Evolutionary conservation across 371 early-diverging fungal species (phyloP).

Genomic region (Cokeromyces recurvatus): DNA sequence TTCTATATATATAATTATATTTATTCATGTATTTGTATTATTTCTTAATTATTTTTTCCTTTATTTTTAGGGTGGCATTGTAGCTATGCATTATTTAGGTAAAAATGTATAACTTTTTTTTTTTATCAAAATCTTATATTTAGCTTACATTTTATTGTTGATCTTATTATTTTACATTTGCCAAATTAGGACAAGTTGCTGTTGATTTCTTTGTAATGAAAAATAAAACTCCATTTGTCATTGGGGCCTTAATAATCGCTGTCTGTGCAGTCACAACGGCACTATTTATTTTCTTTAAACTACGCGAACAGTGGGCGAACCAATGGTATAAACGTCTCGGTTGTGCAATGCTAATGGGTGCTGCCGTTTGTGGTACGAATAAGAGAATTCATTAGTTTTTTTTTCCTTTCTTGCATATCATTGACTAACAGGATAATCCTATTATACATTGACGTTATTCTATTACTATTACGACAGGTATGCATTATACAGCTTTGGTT

Average conservation of each 20-base stretch:
- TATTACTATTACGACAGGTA: slow-evolving; percentile 21
- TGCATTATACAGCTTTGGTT: slow-evolving; percentile 43
- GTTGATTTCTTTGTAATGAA: slow-evolving; percentile 30
- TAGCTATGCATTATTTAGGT: slow-evolving; percentile 45
- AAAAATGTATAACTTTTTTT: slow-evolving; percentile 1
- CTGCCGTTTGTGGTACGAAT: slow-evolving; percentile 42
- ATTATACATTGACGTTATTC: too few relatives aligned
- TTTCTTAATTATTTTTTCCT: slow-evolving; percentile 23
- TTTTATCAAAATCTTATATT: neutral
- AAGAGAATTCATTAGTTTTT: neutral
- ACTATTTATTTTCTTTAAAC: slow-evolving; percentile 40
- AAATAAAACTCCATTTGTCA: slow-evolving; percentile 26
- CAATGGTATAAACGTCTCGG: slow-evolving; percentile 47
- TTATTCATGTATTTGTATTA: neutral
- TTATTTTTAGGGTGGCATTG: too few relatives aligned
- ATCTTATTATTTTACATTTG: neutral
- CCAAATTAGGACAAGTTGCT: slow-evolving; percentile 37
- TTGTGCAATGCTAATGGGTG: slow-evolving; percentile 40
- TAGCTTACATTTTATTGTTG: neutral
- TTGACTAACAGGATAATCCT: too few relatives aligned
- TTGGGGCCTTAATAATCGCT: slow-evolving; percentile 36
- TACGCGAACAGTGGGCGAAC: slow-evolving; percentile 43
- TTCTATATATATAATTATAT: neutral
- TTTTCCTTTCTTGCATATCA: too few relatives aligned
- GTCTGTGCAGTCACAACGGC: slow-evolving; percentile 34